phyloP scores from a whole-genome alignment of 805 yeast species.

The Zygotorulaspora danielsina region DNA sequence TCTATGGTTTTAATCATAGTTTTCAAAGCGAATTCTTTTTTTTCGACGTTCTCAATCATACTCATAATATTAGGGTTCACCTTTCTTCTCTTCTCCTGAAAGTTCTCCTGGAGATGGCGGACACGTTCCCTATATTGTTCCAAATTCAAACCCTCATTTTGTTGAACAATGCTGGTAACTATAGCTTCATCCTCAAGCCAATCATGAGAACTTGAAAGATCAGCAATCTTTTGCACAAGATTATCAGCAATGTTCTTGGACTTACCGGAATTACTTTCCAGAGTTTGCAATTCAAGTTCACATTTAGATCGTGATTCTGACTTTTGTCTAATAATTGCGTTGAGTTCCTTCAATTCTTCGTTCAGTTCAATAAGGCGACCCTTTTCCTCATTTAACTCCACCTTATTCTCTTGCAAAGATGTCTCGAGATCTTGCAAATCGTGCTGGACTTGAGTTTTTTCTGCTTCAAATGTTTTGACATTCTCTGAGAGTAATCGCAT shows the following conservation, averaged over 20 bases:
- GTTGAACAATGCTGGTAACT: conserved; percentile 52
- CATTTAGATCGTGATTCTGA: conserved; percentile 40
- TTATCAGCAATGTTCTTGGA: conserved; percentile 38
- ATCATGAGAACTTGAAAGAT: conserved; percentile 50
- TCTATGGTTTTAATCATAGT: conserved; percentile 83
- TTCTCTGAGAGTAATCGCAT: conserved; percentile 36
- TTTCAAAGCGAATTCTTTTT: conserved; percentile 71
- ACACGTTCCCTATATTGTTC: conserved; percentile 58
- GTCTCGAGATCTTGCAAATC: conserved; percentile 24
- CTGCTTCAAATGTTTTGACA: conserved; percentile 37
- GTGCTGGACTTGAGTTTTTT: conserved; percentile 27
- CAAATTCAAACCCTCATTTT: conserved; percentile 59
- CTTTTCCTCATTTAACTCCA: conserved; percentile 40
- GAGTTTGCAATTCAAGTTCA: conserved; percentile 50
- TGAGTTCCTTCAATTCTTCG: conserved; percentile 68
- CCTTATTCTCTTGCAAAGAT: conserved; percentile 29
- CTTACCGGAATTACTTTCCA: conserved; percentile 53
- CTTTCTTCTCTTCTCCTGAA: conserved; percentile 67
- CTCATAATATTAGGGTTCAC: conserved; percentile 85
- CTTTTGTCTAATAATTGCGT: conserved; percentile 42
- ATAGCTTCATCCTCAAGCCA: conserved; percentile 71
- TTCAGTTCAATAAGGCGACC: conserved; percentile 61
- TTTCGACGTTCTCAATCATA: conserved; percentile 87
- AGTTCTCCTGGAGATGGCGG: conserved; percentile 51
- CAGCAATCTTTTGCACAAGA: conserved; percentile 41